These are phyloP conservation scores for Beauveria pseudobassiana DNA, from an alignment of 2,329 filamentous ascomycete species.

Conservation along the genomic window DNA sequence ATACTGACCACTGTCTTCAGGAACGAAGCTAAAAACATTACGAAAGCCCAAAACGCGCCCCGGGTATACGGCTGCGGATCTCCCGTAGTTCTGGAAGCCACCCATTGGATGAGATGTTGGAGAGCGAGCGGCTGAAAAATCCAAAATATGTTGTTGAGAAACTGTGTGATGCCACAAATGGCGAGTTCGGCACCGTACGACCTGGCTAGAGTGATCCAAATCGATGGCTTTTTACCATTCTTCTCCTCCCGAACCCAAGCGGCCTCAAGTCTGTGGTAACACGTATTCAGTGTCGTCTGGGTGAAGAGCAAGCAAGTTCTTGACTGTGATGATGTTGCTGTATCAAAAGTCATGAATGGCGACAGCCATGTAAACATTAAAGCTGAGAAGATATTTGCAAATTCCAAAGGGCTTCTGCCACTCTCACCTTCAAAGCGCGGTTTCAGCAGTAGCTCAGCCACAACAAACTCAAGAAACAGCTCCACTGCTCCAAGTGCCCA, in stretches of 20 bases:
- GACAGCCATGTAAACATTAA: constrained; percentile 12
- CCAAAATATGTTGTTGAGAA: constrained; percentile 11
- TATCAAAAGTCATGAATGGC: constrained; percentile 12
- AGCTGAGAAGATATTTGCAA: constrained; percentile 10
- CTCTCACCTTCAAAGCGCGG: constrained; percentile 78
- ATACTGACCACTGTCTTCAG: constrained; percentile 60
- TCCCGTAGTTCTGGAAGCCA: constrained; percentile 10
- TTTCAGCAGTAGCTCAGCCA: constrained; percentile 68
- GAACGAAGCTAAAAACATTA: constrained; percentile 45
- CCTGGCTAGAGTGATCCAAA: constrained; percentile 9
- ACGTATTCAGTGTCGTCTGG: constrained; percentile 11
- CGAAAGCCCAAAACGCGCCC: constrained; percentile 9
- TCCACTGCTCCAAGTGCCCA: constrained; percentile 58
- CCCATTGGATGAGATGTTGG: constrained; percentile 11
- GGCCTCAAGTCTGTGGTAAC: constrained; percentile 10
- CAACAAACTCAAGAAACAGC: constrained; percentile 67
- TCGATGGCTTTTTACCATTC: constrained; percentile 9
- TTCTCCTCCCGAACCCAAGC: constrained; percentile 10
- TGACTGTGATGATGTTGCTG: constrained; percentile 9
- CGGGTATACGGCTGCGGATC: constrained; percentile 9
- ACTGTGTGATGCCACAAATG: constrained; percentile 10
- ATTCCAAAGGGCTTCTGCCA: constrained; percentile 29
- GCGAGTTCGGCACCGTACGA: constrained; percentile 10
- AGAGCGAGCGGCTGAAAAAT: constrained; percentile 10
- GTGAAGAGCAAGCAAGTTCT: constrained; percentile 11